A percentile compares a stretch with the other conserved stretches of the same genome.
Conservation (phyloP, 2,329 filamentous ascomycete species). For the Pseudocercospora crystallina region DNA sequence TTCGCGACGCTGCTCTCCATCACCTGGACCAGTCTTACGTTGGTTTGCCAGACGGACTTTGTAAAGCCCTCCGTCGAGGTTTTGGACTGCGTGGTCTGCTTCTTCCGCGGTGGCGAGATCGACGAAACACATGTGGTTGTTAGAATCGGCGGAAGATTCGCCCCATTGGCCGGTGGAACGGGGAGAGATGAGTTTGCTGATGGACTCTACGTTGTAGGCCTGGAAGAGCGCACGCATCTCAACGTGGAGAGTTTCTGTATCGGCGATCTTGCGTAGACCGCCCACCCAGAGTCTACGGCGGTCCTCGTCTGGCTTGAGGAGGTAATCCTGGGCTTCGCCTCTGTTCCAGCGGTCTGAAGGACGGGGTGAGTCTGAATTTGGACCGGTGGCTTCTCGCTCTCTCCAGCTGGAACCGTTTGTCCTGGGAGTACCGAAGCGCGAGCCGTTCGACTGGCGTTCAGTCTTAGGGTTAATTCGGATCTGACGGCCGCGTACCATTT, state of each 20-base stretch:
- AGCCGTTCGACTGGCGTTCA: conserved; percentile 7
- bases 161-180: not conserved
- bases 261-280: conserved; percentile 44
- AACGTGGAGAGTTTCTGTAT: conserved; percentile 42
- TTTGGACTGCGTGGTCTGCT: conserved; percentile 23
- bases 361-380: conserved; percentile 24
- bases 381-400: not conserved
- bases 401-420: conserved; percentile 1
- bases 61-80: conserved; percentile 27
- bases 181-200: conserved; percentile 47
- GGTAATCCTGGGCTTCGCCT: conserved; percentile 40
- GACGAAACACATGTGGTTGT: conserved; percentile 33
- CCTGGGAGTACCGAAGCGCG: not conserved
- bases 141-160: conserved; percentile 5
- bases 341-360: conserved; percentile 43
- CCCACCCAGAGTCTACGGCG: conserved; percentile 44
- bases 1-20: too few species aligned
- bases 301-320: conserved; percentile 33
- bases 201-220: conserved; percentile 46
- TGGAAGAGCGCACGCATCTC: conserved; percentile 47
- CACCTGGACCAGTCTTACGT: conserved; percentile 3
- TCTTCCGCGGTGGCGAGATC: conserved; percentile 30
- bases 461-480: conserved; percentile 58
- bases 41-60: conserved; percentile 21
- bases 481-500: conserved; percentile 56